These are phyloP conservation scores for Nannizzia gypsea DNA, from an alignment of 2,329 filamentous ascomycete genomes.

Conservation along the genomic window DNA sequence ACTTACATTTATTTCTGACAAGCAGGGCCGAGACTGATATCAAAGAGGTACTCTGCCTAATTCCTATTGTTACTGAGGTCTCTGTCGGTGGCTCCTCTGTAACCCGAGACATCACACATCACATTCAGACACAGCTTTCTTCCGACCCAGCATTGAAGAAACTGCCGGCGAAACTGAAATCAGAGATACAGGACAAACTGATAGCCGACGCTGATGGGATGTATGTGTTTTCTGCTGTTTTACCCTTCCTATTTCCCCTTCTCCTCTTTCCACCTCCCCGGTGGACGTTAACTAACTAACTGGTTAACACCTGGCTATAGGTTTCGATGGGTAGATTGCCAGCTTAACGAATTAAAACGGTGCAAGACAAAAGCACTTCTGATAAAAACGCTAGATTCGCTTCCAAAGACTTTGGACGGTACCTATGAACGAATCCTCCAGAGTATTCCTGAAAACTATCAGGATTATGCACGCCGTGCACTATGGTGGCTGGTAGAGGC, in stretches of 20 bases:
- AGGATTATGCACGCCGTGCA: neutral
- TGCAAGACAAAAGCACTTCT: slow-evolving; percentile 12
- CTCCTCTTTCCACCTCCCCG: too few species aligned
- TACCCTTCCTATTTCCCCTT: too few species aligned
- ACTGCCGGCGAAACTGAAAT: neutral
- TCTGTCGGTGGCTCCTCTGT: neutral
- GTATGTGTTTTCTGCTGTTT: slow-evolving; percentile 12
- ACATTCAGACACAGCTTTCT: neutral
- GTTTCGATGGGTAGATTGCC: slow-evolving; percentile 21
- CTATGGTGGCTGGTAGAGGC: neutral
- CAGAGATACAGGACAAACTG: neutral
- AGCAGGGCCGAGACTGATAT: slow-evolving; percentile 13
- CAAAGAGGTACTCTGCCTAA: slow-evolving; percentile 6
- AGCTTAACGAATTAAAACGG: slow-evolving; percentile 17
- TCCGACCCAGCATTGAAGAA: neutral
- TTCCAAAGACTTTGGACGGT: slow-evolving; percentile 19
- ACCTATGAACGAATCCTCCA: slow-evolving; percentile 18
- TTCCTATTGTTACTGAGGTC: neutral
- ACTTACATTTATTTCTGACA: slow-evolving; percentile 9
- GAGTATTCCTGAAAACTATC: slow-evolving; percentile 10
- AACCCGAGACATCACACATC: neutral
- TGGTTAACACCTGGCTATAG: slow-evolving; percentile 11
- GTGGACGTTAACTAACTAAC: neutral
- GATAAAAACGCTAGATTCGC: slow-evolving; percentile 9
- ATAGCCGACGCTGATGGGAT: slow-evolving; percentile 13